A percentile compares a stretch with the other conserved stretches of the same genome.
Evolutionary conservation across 2,329 filamentous ascomycete species (phyloP).

Genomic region (Ophiosphaerella herpotricha): DNA sequence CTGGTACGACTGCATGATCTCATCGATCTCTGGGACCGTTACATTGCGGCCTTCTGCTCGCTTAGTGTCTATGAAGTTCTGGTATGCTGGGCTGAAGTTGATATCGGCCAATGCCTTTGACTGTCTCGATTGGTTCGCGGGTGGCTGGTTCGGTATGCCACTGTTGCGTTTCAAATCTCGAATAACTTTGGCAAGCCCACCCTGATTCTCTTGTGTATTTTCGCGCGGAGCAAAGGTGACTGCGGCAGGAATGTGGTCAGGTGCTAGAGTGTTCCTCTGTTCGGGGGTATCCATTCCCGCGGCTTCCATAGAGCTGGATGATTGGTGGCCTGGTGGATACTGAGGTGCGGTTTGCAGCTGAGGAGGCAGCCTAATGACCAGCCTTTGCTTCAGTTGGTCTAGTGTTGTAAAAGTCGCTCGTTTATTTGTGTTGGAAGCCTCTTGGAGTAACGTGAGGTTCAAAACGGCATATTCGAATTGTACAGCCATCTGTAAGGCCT

Average conservation of each 20-base stretch:
- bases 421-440: conserved; percentile 43
- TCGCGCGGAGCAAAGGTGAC: conserved; percentile 20
- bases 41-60: conserved; percentile 23
- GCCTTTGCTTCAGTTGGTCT: conserved; percentile 45
- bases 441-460: conserved; percentile 43
- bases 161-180: conserved; percentile 19
- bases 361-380: conserved; percentile 31
- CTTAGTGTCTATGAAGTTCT: conserved; percentile 23
- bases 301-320: conserved; percentile 17
- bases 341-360: conserved; percentile 13
- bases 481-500: conserved; percentile 45
- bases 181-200: conserved; percentile 31
- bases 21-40: conserved; percentile 41
- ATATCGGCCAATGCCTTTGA: conserved; percentile 11
- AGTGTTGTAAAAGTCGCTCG: conserved; percentile 40
- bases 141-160: conserved; percentile 9
- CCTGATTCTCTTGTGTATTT: conserved; percentile 18
- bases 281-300: conserved; percentile 12
- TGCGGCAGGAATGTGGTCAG: conserved; percentile 17
- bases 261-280: background rate
- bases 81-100: conserved; percentile 27
- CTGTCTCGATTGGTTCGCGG: conserved; percentile 1
- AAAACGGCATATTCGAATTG: conserved; percentile 29
- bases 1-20: conserved; percentile 40
- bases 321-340: conserved; percentile 5